Percentiles rank a stretch among this genome's conserved stretches.
These are phyloP conservation scores for Diaporthe caulivora DNA, from an alignment of 2,329 filamentous ascomycete genomes.

Conservation along the genomic window DNA sequence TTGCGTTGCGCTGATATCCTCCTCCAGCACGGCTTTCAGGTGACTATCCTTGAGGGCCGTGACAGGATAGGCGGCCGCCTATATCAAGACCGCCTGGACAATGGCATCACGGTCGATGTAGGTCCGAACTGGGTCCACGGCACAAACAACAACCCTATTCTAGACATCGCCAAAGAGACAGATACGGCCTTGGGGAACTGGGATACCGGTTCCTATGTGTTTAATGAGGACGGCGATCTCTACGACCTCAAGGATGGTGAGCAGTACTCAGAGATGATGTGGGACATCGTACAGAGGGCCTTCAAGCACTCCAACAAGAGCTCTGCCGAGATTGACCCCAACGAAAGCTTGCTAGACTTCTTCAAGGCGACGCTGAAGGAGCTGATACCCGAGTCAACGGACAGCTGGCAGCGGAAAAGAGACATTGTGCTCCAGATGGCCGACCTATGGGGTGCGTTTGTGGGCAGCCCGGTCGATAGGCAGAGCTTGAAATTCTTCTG, in stretches of 20 bases:
- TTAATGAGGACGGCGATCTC: slow-evolving; percentile 67
- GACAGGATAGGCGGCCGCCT: slow-evolving; percentile 76
- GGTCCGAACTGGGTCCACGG: slow-evolving; percentile 89
- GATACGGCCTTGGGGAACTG: slow-evolving; percentile 61
- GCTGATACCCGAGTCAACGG: slow-evolving; percentile 60
- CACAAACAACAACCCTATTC: slow-evolving; percentile 76
- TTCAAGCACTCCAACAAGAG: slow-evolving; percentile 75
- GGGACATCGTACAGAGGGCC: slow-evolving; percentile 76
- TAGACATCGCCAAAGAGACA: slow-evolving; percentile 74
- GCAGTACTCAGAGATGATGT: slow-evolving; percentile 67
- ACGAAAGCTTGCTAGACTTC: slow-evolving; percentile 66
- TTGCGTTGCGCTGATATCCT: slow-evolving; percentile 79
- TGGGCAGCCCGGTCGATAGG: slow-evolving; percentile 72
- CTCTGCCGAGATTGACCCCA: slow-evolving; percentile 59
- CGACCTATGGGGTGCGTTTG: slow-evolving; percentile 78
- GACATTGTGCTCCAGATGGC: slow-evolving; percentile 64
- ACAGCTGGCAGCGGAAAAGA: slow-evolving; percentile 55
- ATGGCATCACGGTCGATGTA: slow-evolving; percentile 64
- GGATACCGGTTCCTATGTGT: slow-evolving; percentile 67
- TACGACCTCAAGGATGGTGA: slow-evolving; percentile 62
- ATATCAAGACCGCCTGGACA: slow-evolving; percentile 62
- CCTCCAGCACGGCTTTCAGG: slow-evolving; percentile 72
- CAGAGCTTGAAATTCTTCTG: slow-evolving; percentile 84
- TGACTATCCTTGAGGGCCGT: slow-evolving; percentile 78
- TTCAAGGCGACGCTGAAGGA: slow-evolving; percentile 59